Evolutionary conservation across 306 rosid species (phyloP).

Genomic region (Betula pendula): DNA sequence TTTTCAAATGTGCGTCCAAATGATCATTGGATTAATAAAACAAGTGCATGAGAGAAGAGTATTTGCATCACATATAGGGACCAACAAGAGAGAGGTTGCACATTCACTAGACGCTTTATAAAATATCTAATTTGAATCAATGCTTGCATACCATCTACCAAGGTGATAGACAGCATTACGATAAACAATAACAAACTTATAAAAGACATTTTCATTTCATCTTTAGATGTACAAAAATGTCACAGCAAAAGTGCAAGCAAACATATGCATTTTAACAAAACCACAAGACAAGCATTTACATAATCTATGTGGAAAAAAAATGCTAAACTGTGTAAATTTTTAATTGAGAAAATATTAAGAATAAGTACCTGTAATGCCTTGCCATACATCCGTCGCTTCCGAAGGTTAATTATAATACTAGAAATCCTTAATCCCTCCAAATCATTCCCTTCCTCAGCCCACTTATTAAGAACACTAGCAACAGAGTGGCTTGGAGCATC

Average conservation of each 20-base stretch:
- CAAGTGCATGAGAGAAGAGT: too few relatives aligned
- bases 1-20: too few relatives aligned
- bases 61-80: too few relatives aligned
- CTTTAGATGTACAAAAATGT: not conserved
- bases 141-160: not conserved
- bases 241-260: not conserved
- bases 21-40: too few relatives aligned
- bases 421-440: constrained; percentile 9
- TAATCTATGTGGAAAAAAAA: not conserved
- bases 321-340: not conserved
- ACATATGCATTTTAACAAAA: not conserved
- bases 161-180: not conserved
- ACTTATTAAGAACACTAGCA: not conserved
- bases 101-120: too few relatives aligned
- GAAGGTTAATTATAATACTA: constrained; percentile 3
- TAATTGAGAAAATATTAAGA: not conserved
- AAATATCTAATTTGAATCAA: not conserved
- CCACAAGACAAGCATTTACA: not conserved
- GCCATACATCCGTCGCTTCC: constrained; percentile 18
- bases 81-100: too few relatives aligned
- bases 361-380: constrained; percentile 28
- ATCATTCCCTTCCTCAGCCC: constrained; percentile 14
- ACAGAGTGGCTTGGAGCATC: not conserved
- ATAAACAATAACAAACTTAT: not conserved
- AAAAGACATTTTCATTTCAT: not conserved